phyloP scores from a whole-genome alignment of 257 asterid species.

The Anisodus acutangulus region DNA sequence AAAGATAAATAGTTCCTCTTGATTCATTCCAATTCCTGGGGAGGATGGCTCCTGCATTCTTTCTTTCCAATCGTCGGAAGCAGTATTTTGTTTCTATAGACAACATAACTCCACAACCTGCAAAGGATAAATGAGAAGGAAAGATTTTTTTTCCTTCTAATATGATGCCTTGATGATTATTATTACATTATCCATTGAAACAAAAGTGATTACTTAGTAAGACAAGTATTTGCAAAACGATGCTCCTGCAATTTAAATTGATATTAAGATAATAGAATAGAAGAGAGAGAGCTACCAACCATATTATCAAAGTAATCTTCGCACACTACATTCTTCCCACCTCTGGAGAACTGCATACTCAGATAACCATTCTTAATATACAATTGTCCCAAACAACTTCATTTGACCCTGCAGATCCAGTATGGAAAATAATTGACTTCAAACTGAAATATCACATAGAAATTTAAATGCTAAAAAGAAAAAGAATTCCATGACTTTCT shows the following conservation, averaged over 20 bases:
- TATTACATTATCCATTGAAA: not conserved
- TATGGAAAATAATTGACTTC: not conserved
- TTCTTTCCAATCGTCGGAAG: slow-evolving; percentile 10
- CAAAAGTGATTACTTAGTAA: not conserved
- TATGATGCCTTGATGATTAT: not conserved
- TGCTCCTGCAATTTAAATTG: slow-evolving; percentile 24
- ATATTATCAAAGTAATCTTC: slow-evolving; percentile 87
- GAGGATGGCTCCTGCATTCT: slow-evolving; percentile 19
- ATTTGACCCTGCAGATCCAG: slow-evolving; percentile 68
- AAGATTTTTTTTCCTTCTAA: not conserved
- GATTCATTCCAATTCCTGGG: not conserved
- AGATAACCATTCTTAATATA: slow-evolving; percentile 81
- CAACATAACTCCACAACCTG: slow-evolving; percentile 16
- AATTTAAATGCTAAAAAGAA: not conserved
- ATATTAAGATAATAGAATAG: slow-evolving; percentile 25
- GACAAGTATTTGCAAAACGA: slow-evolving; percentile 2
- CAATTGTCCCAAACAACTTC: slow-evolving; percentile 92
- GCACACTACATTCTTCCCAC: slow-evolving; percentile 87
- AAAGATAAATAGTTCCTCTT: not conserved
- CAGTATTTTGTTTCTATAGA: not conserved
- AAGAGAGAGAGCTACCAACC: slow-evolving; percentile 53
- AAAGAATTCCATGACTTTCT: not conserved
- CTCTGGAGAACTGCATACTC: slow-evolving; percentile 82
- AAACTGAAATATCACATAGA: not conserved
- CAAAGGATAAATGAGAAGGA: not conserved